Base-by-base conservation (phyloP, 441 rosid species). In the Pelargonium australe region DNA sequence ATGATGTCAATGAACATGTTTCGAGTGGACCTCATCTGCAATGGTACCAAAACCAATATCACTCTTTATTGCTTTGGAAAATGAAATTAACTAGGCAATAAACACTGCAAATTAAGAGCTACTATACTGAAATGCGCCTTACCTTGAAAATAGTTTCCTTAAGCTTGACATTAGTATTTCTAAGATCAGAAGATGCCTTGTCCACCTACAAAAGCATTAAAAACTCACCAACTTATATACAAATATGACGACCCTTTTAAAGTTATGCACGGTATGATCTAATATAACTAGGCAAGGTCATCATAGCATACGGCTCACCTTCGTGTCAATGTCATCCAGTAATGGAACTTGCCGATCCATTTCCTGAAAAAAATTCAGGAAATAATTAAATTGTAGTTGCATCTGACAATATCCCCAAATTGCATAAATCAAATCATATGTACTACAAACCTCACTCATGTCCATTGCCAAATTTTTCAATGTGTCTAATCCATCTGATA, bases 331-430 rank as follows among this genome's bases (percentile, higher is more conserved):
- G 73, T 88, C 93, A 63, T 83, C 90, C 78, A 83, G 78, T 67
- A 86, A 75, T 58, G 87, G 90, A 65, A 85, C 87, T 83, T 86
- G 93, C 80, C 82, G 77, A 68, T 86, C 93, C 78, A 88, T 66
- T 77, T 86, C 89, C 94, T 88, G 82, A 63, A 64, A 47, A 1
- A 75, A n/a, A 51, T 23, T 19, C 49, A 69, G 70, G 28, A 7
- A 68, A 76, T 1, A 2, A 44, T 71, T 65, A 49, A 65, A 61
- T 43, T 37, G 63, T 53, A 11, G 14, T 76, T 65, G 58, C 4
- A 34, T 63, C 28, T 69, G 5, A 70, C 14, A 41, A 20, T n/a
- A 72, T 64, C 20, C 68, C 37, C 49, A 73, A 43, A 37, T 8
- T 23, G 45, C 44, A 72, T 55, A 16, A 55, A 14, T 11, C 25